These are phyloP conservation scores for Cetraspora pellucida DNA, from an alignment of 192 early-diverging fungal genomes.

Conservation along the genomic window DNA sequence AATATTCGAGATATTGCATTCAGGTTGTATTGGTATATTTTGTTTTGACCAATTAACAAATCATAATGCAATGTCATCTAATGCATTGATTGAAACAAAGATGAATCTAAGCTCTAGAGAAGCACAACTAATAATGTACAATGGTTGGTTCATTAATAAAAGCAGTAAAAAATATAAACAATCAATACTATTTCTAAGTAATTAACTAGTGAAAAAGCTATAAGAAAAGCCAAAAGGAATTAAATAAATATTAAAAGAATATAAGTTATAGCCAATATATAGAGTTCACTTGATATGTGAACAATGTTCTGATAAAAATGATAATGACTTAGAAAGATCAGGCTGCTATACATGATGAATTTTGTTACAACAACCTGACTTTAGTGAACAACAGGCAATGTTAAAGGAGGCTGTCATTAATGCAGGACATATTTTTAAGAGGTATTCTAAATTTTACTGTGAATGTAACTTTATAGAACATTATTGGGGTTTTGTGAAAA, in stretches of 20 bases:
- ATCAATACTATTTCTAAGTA: slow-evolving; percentile 35
- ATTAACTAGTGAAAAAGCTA: slow-evolving; percentile 27
- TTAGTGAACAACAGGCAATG: slow-evolving; percentile 13
- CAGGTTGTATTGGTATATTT: slow-evolving; percentile 35
- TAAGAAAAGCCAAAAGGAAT: slow-evolving; percentile 41
- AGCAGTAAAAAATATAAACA: not conserved
- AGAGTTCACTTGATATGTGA: slow-evolving; percentile 25
- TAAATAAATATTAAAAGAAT: slow-evolving; percentile 32
- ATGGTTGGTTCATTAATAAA: slow-evolving; percentile 24
- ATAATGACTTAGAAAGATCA: not conserved
- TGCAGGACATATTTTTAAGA: slow-evolving; percentile 9
- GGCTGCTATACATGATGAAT: slow-evolving; percentile 26
- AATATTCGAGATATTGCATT: slow-evolving; percentile 35
- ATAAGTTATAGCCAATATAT: slow-evolving; percentile 26
- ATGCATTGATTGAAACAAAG: slow-evolving; percentile 37
- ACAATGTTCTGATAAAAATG: slow-evolving; percentile 29
- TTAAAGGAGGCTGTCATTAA: slow-evolving; percentile 21
- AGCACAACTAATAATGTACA: slow-evolving; percentile 27
- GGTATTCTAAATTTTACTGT: no score
- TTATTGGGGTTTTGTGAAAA: no score
- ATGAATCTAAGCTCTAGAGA: slow-evolving; percentile 35
- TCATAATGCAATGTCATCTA: slow-evolving; percentile 32
- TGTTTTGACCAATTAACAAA: slow-evolving; percentile 40
- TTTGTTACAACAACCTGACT: slow-evolving; percentile 16
- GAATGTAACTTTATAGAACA: no score